These are phyloP conservation scores for Aurantiochytrium sp. DNA, from an alignment of 108 stramenopile genomes.

Conservation along the genomic window DNA sequence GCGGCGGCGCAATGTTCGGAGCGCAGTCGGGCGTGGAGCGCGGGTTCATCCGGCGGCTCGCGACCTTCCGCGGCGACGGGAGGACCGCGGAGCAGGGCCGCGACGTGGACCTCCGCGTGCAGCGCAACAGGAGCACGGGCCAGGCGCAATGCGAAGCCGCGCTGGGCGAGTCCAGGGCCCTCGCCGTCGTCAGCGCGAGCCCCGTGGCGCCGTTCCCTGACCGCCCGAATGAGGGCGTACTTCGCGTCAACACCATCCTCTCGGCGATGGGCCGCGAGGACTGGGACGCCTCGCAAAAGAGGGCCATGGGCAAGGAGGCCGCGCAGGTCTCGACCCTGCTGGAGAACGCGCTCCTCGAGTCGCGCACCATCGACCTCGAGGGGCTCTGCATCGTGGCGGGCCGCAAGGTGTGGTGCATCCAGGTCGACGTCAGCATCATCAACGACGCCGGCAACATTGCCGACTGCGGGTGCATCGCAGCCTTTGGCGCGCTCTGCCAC, in stretches of 20 bases:
- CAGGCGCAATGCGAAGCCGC: neutral
- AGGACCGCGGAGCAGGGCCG: neutral
- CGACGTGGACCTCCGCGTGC: neutral
- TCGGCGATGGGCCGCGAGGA: constrained; percentile 35
- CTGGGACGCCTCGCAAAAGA: constrained; percentile 29
- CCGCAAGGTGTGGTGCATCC: constrained; percentile 50
- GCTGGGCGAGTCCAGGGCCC: neutral
- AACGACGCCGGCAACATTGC: constrained; percentile 55
- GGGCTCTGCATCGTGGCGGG: constrained; percentile 56
- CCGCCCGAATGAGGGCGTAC: constrained; percentile 49
- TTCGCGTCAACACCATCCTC: constrained; percentile 51
- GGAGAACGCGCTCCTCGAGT: constrained; percentile 45
- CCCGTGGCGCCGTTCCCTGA: constrained; percentile 54
- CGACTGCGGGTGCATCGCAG: constrained; percentile 50
- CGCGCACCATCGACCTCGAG: constrained; percentile 51
- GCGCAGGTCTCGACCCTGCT: constrained; percentile 47
- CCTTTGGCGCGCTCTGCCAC: constrained; percentile 53
- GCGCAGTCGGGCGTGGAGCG: constrained; percentile 7
- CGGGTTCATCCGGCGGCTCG: neutral
- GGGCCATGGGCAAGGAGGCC: neutral
- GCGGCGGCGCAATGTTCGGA: neutral
- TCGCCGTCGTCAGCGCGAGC: neutral
- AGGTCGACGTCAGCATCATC: constrained; percentile 47
- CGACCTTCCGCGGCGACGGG: neutral
- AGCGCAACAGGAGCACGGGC: neutral